Evolutionary conservation across 1,284 basidiomycete species (phyloP), one percentile per base, ranked within the genome.

Genomic region (Moniliella sp.): DNA sequence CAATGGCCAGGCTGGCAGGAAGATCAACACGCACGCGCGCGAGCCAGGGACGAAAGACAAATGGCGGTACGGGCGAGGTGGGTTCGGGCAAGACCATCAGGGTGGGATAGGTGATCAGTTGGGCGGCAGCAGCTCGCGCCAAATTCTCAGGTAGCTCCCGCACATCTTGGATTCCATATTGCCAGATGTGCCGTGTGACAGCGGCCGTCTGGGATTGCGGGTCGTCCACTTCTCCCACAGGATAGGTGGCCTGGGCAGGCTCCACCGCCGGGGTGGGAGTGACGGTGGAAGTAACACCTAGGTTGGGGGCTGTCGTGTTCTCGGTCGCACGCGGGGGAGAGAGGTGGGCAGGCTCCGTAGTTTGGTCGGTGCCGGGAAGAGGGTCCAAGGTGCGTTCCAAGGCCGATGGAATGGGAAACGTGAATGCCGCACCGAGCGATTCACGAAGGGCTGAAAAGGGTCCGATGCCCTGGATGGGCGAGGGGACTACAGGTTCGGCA

Each of bases 401-500:
- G n/a, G n/a, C n/a, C n/a, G n/a, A n/a, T n/a, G n/a, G n/a, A n/a
- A n/a, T n/a, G n/a, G n/a, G n/a, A n/a, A 23, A 17, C 11, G 18
- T 18, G 15, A 27, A 15, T 14, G 27, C 18, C 39, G 38, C 5
- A 43, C 35, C 5, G 47, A 35, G n/a, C 40, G 40, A 11, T 34
- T 42, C 27, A 37, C 45, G 37, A 36, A 52, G 31, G 38, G 37
- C 18, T 39, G 37, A 12, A 37, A 39, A 10, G 39, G 55, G 46
- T 1, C 55, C 55, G 35, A 43, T 44, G 15, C 49, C 45, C 18
- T 57, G 55, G 32, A 57, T 31, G 1, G 55, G 53, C 7, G 55
- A 57, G 3, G 55, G 53, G 2, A 55, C 46, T 2, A 58, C 47
- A 2, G 55, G 51, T 29, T 58, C 55, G 15, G 48, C 53, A 8